A percentile compares a stretch with the other conserved stretches of the same genome.
Conservation (phyloP, 2,329 filamentous ascomycete genomes). For the Clonostachys chloroleuca region DNA sequence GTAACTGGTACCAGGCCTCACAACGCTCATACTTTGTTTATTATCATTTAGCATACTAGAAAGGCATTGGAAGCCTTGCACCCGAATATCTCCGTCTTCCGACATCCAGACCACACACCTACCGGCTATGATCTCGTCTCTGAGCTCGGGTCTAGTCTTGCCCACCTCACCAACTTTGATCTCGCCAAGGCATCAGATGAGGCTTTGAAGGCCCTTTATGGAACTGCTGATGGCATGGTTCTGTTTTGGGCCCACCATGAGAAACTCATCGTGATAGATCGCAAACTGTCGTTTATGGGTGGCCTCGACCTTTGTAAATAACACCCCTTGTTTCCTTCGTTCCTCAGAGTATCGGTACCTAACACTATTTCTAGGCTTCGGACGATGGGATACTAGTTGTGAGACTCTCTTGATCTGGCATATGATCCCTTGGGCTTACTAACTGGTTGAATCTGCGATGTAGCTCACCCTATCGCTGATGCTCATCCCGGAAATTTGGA, state of each 20-base stretch:
- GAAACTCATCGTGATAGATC: slow-evolving; percentile 81
- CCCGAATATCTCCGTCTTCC: slow-evolving; percentile 81
- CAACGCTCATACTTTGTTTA: slow-evolving; percentile 13
- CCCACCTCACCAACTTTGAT: slow-evolving; percentile 43
- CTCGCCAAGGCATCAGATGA: slow-evolving; percentile 66
- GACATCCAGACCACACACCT: slow-evolving; percentile 84
- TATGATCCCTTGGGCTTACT: slow-evolving; percentile 3
- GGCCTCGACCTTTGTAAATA: slow-evolving; percentile 72
- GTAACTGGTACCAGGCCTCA: background rate
- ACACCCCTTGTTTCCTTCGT: background rate
- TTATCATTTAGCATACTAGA: slow-evolving; percentile 62
- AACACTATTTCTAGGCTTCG: slow-evolving; percentile 51
- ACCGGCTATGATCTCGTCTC: slow-evolving; percentile 64
- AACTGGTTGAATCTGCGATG: background rate
- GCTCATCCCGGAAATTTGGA: slow-evolving; percentile 75
- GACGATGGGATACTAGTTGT: slow-evolving; percentile 83
- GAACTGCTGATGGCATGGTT: slow-evolving; percentile 74
- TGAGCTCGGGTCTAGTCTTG: slow-evolving; percentile 61
- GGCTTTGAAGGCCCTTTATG: slow-evolving; percentile 74
- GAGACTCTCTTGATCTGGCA: slow-evolving; percentile 11
- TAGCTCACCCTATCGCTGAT: slow-evolving; percentile 74
- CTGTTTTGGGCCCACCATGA: slow-evolving; percentile 94
- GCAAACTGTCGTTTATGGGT: slow-evolving; percentile 82
- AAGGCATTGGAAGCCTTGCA: slow-evolving; percentile 72
- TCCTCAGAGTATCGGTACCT: background rate